Conservation (phyloP, 2,329 filamentous ascomycete genomes). For the Microsporum ferrugineum region DNA sequence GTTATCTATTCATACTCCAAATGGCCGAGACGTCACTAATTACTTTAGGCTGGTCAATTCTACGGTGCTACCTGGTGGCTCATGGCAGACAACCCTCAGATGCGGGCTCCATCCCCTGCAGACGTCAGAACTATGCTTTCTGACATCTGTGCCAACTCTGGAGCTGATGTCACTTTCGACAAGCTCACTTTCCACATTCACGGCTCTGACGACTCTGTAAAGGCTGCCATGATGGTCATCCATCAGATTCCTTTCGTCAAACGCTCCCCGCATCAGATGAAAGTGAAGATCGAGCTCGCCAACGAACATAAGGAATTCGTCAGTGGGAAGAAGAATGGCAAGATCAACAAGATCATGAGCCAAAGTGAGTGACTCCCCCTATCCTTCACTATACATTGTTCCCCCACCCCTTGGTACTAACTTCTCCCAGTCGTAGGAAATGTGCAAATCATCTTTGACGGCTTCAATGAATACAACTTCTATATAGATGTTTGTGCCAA, state of each 20-base stretch:
- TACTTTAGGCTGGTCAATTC: conserved; percentile 75
- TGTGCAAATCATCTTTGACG: conserved; percentile 97
- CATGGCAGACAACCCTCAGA: conserved; percentile 46
- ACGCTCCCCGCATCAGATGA: conserved; percentile 79
- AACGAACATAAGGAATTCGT: conserved; percentile 99
- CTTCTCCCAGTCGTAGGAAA: conserved; percentile 46
- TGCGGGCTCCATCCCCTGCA: conserved; percentile 48
- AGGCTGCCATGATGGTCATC: conserved; percentile 87
- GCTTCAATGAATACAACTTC: conserved; percentile 99
- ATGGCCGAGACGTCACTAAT: background rate
- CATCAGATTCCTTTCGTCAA: conserved; percentile 82
- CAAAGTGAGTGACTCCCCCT: conserved; percentile 53
- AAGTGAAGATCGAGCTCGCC: conserved; percentile 95
- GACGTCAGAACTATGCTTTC: conserved; percentile 85
- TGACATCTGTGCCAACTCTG: conserved; percentile 92
- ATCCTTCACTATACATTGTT: background rate
- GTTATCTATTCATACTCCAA: conserved; percentile 22
- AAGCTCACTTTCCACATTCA: conserved; percentile 89
- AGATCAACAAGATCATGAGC: conserved; percentile 99
- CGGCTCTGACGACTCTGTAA: conserved; percentile 91
- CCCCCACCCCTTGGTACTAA: conserved; percentile 4
- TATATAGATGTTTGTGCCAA: conserved; percentile 94
- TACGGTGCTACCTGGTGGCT: conserved; percentile 97
- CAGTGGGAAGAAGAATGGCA: conserved; percentile 98
- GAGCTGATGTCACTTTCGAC: conserved; percentile 88